Base-by-base conservation (phyloP, 2,329 filamentous ascomycete genomes). In the Apiospora kogelbergensis region DNA sequence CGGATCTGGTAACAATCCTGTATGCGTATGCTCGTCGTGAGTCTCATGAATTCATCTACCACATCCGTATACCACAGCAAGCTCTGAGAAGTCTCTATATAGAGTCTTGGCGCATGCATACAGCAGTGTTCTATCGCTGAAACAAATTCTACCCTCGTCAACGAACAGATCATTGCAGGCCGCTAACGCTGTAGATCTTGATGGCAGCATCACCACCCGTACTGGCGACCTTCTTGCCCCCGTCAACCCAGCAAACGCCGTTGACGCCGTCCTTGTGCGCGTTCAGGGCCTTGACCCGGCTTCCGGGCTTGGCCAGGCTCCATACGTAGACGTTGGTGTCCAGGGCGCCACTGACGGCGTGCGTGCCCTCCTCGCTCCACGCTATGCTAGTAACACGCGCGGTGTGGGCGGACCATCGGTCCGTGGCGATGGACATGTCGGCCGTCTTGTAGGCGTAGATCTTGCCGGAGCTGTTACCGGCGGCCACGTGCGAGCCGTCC, bases 261-360 rank as follows among this genome's bases (percentile, higher is more conserved):
- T 92, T 94, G 22, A 98, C 94, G 11, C 96, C 96, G 77, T 98
- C 96, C 82, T 98, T 98, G 83, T 99, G 96, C 65, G 95, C 94
- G 77, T 97, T 97, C 26, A 90, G 82, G 17, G 90, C 91, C 83
- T 96, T 95, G 73, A 97, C 88, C 73, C 95, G 88, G 80, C 93
- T 93, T 2, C 93, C 94, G 0, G 95, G 95, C 78, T 93, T 93
- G 46, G 84, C 85, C 68, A 98, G 81, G 78, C 93, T 97, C 94
- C 96, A 99, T 40, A 97, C 90, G 78, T 93, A 95, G 24, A 99
- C 88, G 76, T 97, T 94, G 0, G 95, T 98, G 79, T 99, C 96
- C 65, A 99, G 83, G 63, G 90, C 91, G 15, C 95, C 95, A 78
- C 93, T 97, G 24, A 90, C 93, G 2, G 95, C 91, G 77, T 94